Evolutionary conservation across 495 filamentous ascomycete species (phyloP).

Genomic region (Bacidia rubella): DNA sequence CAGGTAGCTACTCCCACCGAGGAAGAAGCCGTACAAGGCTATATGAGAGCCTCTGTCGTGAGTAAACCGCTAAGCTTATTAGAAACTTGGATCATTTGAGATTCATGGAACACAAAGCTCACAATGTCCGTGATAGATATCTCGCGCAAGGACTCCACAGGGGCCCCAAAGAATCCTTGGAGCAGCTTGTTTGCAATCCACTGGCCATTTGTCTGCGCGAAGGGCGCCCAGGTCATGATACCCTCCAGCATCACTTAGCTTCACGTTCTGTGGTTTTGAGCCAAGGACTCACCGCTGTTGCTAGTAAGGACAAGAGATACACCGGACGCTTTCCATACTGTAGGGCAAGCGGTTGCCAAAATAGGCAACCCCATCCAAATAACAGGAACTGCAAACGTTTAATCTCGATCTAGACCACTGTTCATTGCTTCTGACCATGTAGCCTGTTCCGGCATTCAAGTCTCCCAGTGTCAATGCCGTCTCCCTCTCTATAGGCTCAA

Average conservation of each 20-base stretch:
- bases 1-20: conserved; percentile 52
- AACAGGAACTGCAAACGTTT: no score
- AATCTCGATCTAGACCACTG: no score
- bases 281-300: conserved; percentile 29
- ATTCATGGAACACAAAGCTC: conserved; percentile 8
- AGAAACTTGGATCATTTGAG: not conserved
- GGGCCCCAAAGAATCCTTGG: conserved; percentile 50
- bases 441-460: no score
- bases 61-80: conserved; percentile 39
- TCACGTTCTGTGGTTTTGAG: not conserved
- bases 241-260: conserved; percentile 12
- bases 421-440: no score
- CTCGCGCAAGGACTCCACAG: conserved; percentile 50
- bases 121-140: conserved; percentile 48
- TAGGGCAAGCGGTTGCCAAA: conserved; percentile 57
- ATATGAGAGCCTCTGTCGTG: conserved; percentile 54
- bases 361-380: no score
- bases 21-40: conserved; percentile 48
- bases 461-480: no score
- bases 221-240: conserved; percentile 32
- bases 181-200: conserved; percentile 52
- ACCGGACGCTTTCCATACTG: conserved; percentile 55
- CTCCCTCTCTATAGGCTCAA: no score
- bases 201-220: conserved; percentile 38
- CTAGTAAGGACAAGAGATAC: conserved; percentile 45